Evolutionary conservation across 768 basidiomycete genomes (phyloP).

Genomic region (Boletus eberwhitei): DNA sequence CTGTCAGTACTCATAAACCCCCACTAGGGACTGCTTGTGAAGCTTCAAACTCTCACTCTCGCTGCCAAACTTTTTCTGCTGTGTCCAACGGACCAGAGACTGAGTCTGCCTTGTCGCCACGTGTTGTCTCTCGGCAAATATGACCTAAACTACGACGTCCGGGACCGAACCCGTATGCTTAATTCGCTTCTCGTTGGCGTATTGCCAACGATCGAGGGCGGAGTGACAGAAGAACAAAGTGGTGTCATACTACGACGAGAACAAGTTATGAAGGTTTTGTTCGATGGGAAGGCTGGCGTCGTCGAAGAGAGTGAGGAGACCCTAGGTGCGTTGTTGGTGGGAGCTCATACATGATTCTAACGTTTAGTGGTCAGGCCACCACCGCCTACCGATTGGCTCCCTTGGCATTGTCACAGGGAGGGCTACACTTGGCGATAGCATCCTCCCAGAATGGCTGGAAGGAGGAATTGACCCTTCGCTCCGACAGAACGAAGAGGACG

Average conservation of each 20-base stretch:
- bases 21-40: slow-evolving; percentile 58
- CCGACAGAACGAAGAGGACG: slow-evolving; percentile 65
- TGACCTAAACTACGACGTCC: slow-evolving; percentile 84
- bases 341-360: slow-evolving; percentile 1
- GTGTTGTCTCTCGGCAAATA: slow-evolving; percentile 84
- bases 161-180: slow-evolving; percentile 85
- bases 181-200: slow-evolving; percentile 63
- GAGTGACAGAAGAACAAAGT: slow-evolving; percentile 45
- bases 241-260: slow-evolving; percentile 80
- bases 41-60: slow-evolving; percentile 82
- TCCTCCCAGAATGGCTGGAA: slow-evolving; percentile 86
- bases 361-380: slow-evolving; percentile 29
- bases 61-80: slow-evolving; percentile 80
- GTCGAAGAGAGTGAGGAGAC: slow-evolving; percentile 37
- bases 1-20: neutral
- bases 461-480: slow-evolving; percentile 75
- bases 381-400: slow-evolving; percentile 57
- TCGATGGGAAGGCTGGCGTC: slow-evolving; percentile 64
- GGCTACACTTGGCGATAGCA: slow-evolving; percentile 37
- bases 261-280: slow-evolving; percentile 76
- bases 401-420: slow-evolving; percentile 60
- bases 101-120: slow-evolving; percentile 62
- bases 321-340: slow-evolving; percentile 27
- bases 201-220: slow-evolving; percentile 34
- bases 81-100: slow-evolving; percentile 47